Evolutionary conservation across 352 stramenopile genomes (phyloP).

Genomic region (Pythium dissotocum): DNA sequence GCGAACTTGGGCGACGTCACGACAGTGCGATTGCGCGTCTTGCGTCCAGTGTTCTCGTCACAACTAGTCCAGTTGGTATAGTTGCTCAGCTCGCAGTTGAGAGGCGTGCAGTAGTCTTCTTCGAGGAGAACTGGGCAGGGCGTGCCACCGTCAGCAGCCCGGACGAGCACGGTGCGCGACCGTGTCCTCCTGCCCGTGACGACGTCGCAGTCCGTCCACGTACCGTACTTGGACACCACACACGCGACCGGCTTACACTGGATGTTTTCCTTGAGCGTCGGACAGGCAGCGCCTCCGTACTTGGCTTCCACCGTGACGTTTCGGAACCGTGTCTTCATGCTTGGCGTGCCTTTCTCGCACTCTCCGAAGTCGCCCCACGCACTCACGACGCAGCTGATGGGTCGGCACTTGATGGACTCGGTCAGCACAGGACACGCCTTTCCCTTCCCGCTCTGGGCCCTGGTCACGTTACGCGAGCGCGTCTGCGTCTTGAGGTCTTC

Average conservation of each 20-base stretch:
- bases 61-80: constrained; percentile 58
- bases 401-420: constrained; percentile 31
- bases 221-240: constrained; percentile 43
- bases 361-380: constrained; percentile 41
- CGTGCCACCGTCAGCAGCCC: constrained; percentile 34
- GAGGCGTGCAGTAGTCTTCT: constrained; percentile 34
- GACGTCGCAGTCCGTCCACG: constrained; percentile 45
- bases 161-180: constrained; percentile 41
- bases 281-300: constrained; percentile 44
- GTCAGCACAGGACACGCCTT: no score
- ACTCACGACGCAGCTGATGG: constrained; percentile 56
- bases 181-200: constrained; percentile 33
- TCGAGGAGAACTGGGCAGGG: constrained; percentile 43
- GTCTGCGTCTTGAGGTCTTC: background rate
- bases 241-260: constrained; percentile 51
- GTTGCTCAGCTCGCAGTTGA: constrained; percentile 47
- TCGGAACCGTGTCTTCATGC: constrained; percentile 43
- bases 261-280: constrained; percentile 36
- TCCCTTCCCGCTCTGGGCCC: no score
- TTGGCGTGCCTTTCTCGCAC: constrained; percentile 27
- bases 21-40: constrained; percentile 41
- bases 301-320: constrained; percentile 33
- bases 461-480: no score
- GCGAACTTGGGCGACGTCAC: constrained; percentile 30
- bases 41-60: constrained; percentile 38